Evolutionary conservation across 2,329 filamentous ascomycete genomes (phyloP), one percentile per base, ranked within the genome.

Genomic region (Aspergillus ochraceoroseus): DNA sequence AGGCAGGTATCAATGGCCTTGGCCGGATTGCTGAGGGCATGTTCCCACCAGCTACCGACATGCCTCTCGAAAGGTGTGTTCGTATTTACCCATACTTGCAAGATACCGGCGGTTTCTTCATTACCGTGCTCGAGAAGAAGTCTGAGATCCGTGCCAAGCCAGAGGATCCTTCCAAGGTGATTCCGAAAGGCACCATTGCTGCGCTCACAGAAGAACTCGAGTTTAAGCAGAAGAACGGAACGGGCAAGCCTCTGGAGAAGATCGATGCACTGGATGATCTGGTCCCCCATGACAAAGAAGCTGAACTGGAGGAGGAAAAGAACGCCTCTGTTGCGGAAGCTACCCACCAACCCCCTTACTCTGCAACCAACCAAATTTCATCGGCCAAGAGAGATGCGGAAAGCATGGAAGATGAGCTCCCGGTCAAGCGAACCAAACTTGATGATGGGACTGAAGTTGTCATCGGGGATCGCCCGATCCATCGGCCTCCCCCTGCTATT

Each of bases 51-150:
- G 71, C 72, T 18, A 77, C 65, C 58, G 76, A 66, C 23, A 73
- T 95, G 15, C 88, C 88, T 11, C 75, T 96, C 12, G 86, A 95
- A 56, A 79, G 85, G 45, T 95, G 90, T 66, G 89, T 96, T 76
- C 79, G 92, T 47, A 82, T 98, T 5, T 98, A 96, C 63, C 86
- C 89, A 22, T 92, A 98, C 64, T 76, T 88, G 59, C 92, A 98
- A 66, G 88, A 98, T 56, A 98, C 92, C 2, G 92, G 92, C 41
- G 90, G 85, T 14, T 98, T 98, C 74, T 98, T 98, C 70, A 95
- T 98, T 61, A 84, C 88, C 0, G 89, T 95, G 0, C 70, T 98
- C 12, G 85, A 95, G 71, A 98, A 98, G 75, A 82, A 83, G 62
- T 77, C 79, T 17, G 92, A 95, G 51, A 88, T 94, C 62, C 84